phyloP scores from a whole-genome alignment of 306 rosid species.

The Boehmeria nivea region DNA sequence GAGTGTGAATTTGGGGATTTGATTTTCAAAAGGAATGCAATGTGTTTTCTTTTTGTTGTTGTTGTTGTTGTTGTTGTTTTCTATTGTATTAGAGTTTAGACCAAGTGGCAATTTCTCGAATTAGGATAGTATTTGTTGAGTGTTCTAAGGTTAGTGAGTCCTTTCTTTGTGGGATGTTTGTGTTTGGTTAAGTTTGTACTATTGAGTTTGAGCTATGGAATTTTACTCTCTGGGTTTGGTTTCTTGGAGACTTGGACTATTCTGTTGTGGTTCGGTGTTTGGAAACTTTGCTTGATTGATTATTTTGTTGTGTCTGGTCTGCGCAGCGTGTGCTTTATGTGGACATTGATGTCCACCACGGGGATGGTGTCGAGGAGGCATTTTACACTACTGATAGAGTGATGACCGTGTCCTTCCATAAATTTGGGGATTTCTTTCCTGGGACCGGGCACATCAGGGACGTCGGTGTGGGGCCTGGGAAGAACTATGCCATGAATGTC shows the following conservation, averaged over 20 bases:
- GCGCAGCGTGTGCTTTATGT: conserved; percentile 78
- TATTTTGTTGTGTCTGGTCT: conserved; percentile 9
- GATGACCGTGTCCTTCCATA: conserved; percentile 87
- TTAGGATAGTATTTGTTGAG: too few species aligned
- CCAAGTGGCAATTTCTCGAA: too few species aligned
- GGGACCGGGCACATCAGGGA: conserved; percentile 87
- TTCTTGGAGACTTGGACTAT: too few species aligned
- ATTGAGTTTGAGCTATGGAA: neutral
- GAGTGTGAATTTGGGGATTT: too few species aligned
- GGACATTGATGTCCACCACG: conserved; percentile 88
- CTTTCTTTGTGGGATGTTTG: too few species aligned
- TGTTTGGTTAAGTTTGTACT: too few species aligned
- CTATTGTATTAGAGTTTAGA: too few species aligned
- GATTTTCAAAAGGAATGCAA: too few species aligned
- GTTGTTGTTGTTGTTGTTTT: too few species aligned
- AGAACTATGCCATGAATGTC: conserved; percentile 72
- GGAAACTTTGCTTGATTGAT: conserved; percentile 1
- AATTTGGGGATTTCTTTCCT: conserved; percentile 86
- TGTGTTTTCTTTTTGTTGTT: too few species aligned
- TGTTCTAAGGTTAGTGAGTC: too few species aligned
- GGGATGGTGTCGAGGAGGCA: conserved; percentile 99
- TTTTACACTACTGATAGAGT: conserved; percentile 91
- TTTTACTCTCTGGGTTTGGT: neutral
- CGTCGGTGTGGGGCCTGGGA: conserved; percentile 62
- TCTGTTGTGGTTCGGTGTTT: neutral